phyloP scores from a whole-genome alignment of 176 grass and related monocot genomes.

The Urochloa ruziziensis region DNA sequence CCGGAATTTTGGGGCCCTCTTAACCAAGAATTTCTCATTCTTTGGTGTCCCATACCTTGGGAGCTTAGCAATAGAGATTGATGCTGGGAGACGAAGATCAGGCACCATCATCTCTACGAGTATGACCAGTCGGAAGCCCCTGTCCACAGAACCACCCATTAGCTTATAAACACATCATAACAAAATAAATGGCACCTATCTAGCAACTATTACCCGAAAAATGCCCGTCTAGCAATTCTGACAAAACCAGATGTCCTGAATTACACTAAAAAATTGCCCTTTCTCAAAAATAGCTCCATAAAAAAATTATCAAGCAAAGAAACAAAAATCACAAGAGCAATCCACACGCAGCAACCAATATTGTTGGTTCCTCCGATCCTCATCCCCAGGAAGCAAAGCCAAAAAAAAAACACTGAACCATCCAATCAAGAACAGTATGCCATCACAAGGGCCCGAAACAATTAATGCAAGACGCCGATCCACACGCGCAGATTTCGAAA shows the following conservation, averaged over 20 bases:
- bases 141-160: constrained; percentile 9
- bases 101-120: constrained; percentile 60
- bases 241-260: constrained; percentile 9
- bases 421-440: neutral
- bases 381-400: neutral
- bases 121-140: constrained; percentile 30
- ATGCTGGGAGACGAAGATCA: constrained; percentile 67
- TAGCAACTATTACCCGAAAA: neutral
- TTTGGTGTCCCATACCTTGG: constrained; percentile 25
- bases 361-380: neutral
- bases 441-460: too few species aligned
- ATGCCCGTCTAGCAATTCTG: neutral
- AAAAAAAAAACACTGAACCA: neutral
- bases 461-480: constrained; percentile 7
- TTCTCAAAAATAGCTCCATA: neutral
- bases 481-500: neutral
- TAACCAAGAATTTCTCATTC: constrained; percentile 28
- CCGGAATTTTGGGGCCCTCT: constrained; percentile 38
- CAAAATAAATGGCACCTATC: neutral
- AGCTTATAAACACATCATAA: constrained; percentile 12
- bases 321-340: neutral
- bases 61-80: constrained; percentile 55
- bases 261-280: neutral
- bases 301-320: neutral
- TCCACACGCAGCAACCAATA: neutral